A percentile compares a stretch with the other conserved stretches of the same genome.
These are phyloP conservation scores for Plectosphaerella cucumerina DNA, from an alignment of 2,329 filamentous ascomycete genomes.

Conservation along the genomic window DNA sequence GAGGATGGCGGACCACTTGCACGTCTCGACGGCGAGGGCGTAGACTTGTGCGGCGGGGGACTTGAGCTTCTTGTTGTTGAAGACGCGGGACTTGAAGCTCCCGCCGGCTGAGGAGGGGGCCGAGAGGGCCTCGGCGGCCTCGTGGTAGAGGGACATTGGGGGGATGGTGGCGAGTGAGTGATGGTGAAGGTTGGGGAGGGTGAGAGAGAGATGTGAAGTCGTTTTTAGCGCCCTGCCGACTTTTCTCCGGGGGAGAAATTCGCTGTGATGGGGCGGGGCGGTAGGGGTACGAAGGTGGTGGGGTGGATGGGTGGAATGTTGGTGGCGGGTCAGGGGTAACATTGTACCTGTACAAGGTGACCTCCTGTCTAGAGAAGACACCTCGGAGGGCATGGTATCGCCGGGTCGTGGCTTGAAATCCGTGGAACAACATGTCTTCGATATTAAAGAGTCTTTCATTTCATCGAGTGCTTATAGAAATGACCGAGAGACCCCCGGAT, in stretches of 20 bases:
- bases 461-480: too few species aligned
- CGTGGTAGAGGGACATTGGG: slow-evolving; percentile 98
- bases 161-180: not conserved
- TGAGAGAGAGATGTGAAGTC: not conserved
- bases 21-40: slow-evolving; percentile 78
- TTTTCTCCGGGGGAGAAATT: not conserved
- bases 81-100: slow-evolving; percentile 83
- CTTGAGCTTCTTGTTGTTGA: slow-evolving; percentile 68
- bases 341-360: too few species aligned
- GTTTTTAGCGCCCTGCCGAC: not conserved
- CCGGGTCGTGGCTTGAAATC: too few species aligned
- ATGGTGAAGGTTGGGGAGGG: not conserved
- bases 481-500: too few species aligned
- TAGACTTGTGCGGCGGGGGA: slow-evolving; percentile 79
- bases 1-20: slow-evolving; percentile 84
- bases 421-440: not conserved
- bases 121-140: slow-evolving; percentile 73
- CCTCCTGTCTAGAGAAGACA: too few species aligned
- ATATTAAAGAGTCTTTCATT: too few species aligned
- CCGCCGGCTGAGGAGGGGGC: slow-evolving; percentile 63
- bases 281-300: too few species aligned
- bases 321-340: too few species aligned
- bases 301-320: too few species aligned
- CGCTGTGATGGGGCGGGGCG: too few species aligned
- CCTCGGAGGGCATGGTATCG: too few species aligned